Percentiles rank a stretch among this genome's conserved stretches.
phyloP scores from a whole-genome alignment of 2,329 filamentous ascomycete species.

The Pseudogymnoascus sp. region DNA sequence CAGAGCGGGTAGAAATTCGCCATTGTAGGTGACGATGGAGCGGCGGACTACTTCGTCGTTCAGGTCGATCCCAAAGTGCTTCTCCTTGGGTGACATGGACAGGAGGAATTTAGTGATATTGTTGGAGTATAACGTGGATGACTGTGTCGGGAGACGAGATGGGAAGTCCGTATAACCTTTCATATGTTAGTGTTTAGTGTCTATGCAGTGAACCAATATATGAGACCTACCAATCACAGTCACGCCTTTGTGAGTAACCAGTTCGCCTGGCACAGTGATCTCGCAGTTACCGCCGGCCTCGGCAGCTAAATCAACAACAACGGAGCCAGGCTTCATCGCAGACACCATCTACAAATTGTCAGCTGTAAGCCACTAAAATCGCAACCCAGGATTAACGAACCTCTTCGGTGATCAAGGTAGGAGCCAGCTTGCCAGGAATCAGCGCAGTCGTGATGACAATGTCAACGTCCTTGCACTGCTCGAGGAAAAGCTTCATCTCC shows the following conservation, averaged over 20 bases:
- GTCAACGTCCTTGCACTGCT: slow-evolving; percentile 80
- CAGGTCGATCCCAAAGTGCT: slow-evolving; percentile 71
- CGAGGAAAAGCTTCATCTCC: slow-evolving; percentile 86
- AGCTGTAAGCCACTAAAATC: not conserved
- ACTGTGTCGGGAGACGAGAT: slow-evolving; percentile 78
- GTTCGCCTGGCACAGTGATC: slow-evolving; percentile 64
- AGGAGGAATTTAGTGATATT: slow-evolving; percentile 85
- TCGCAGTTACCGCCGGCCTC: slow-evolving; percentile 86
- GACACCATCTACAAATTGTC: slow-evolving; percentile 44
- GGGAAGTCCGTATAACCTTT: slow-evolving; percentile 77
- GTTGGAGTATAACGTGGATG: slow-evolving; percentile 85
- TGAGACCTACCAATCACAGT: slow-evolving; percentile 63
- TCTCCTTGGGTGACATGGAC: slow-evolving; percentile 70
- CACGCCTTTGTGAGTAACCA: slow-evolving; percentile 65
- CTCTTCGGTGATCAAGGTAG: slow-evolving; percentile 72
- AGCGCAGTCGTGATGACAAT: slow-evolving; percentile 91
- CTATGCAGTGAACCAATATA: not conserved
- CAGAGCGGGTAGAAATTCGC: slow-evolving; percentile 65
- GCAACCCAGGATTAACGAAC: slow-evolving; percentile 21
- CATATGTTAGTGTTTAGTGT: slow-evolving; percentile 25
- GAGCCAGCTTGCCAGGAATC: slow-evolving; percentile 76
- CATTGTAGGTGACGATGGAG: slow-evolving; percentile 72
- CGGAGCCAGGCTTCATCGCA: slow-evolving; percentile 77
- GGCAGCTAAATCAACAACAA: slow-evolving; percentile 79
- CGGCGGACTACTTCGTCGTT: slow-evolving; percentile 79